Evolutionary conservation across 805 yeast genomes (phyloP), one percentile per base, ranked within the genome.

Genomic region (Priceomyces haplophilus): DNA sequence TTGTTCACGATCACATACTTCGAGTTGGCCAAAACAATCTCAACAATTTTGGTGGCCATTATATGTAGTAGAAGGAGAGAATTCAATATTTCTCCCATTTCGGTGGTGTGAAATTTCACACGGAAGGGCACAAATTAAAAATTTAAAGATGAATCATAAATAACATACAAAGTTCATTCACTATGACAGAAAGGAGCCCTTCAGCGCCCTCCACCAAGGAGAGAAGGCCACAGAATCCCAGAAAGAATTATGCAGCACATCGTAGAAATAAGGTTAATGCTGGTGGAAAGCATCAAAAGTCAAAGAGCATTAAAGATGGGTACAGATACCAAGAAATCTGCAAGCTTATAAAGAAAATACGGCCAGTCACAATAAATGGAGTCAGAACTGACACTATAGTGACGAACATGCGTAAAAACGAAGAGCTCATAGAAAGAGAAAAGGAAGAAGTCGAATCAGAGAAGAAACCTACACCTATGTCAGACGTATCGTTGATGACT

Each of bases 311-410:
- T 11, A 47, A 53, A 24, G 52, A 55, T 23, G 61, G 56, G 34
- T 53, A 53, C 34, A 53, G 59, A 42, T 53, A 54, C 33, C 55
- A 50, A 10, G 69, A 69, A 46, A 49, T 67, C n/a, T 55, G 55
- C 37, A 68, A 69, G 43, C 53, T 69, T 16, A 44, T 64, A 21
- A 57, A 57, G 29, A 49, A 53, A 15, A 59, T 55, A 45, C 52
- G 49, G 15, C 73, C 73, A 5, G 53, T 68, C 8, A 67, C 74
- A 10, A 53, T 69, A 25, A 69, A 69, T 46, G 74, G 74, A 2
- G 43, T 50, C 1, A 47, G 62, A 4, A 33, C 45, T 3, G 20
- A 39, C 11, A 44, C 16, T 10, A 42, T 56, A 17, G 18, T 38
- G 10, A 24, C 34, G 2, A 17, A 13, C 15, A 19, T 24, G n/a